These are phyloP conservation scores for Favolaschia claudopus DNA, from an alignment of 768 basidiomycete genomes.

Conservation along the genomic window DNA sequence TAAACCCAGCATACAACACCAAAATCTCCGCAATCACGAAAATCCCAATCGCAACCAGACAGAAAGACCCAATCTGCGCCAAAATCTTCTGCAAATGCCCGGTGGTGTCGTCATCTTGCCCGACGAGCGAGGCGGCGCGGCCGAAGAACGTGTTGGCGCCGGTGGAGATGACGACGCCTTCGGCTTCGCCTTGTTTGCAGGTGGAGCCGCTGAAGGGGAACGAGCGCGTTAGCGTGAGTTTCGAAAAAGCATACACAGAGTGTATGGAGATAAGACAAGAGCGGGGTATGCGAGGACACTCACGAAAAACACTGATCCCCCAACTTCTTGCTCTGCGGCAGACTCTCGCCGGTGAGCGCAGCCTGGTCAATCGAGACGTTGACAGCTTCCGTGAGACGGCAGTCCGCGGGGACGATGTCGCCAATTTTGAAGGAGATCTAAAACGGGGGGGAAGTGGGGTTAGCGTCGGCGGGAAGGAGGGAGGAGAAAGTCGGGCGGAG, in stretches of 20 bases:
- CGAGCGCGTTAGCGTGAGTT: slow-evolving; percentile 11
- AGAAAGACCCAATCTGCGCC: slow-evolving; percentile 98
- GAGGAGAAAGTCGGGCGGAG: no score
- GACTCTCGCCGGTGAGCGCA: slow-evolving; percentile 96
- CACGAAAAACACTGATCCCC: slow-evolving; percentile 99
- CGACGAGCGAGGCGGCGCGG: slow-evolving; percentile 96
- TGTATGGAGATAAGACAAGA: slow-evolving; percentile 8
- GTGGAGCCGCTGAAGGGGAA: slow-evolving; percentile 89
- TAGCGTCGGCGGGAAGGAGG: slow-evolving; percentile 96
- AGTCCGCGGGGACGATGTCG: slow-evolving; percentile 97
- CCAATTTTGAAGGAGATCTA: slow-evolving; percentile 98
- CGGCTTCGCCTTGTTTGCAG: slow-evolving; percentile 98
- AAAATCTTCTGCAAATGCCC: slow-evolving; percentile 99
- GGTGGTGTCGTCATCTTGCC: slow-evolving; percentile 96
- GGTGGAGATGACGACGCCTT: slow-evolving; percentile 98
- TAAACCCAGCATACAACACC: slow-evolving; percentile 92
- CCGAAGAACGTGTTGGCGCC: slow-evolving; percentile 99
- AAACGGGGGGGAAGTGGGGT: no score
- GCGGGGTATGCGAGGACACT: slow-evolving; percentile 42
- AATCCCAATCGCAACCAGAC: slow-evolving; percentile 93
- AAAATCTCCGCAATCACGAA: slow-evolving; percentile 96
- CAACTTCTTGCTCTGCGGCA: slow-evolving; percentile 90
- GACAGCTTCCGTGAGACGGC: slow-evolving; percentile 95
- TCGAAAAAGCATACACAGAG: no score
- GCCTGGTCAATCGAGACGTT: slow-evolving; percentile 99